Evolutionary conservation across 768 basidiomycete genomes (phyloP), one percentile per base, ranked within the genome.

Genomic region (Hericium alpestre): DNA sequence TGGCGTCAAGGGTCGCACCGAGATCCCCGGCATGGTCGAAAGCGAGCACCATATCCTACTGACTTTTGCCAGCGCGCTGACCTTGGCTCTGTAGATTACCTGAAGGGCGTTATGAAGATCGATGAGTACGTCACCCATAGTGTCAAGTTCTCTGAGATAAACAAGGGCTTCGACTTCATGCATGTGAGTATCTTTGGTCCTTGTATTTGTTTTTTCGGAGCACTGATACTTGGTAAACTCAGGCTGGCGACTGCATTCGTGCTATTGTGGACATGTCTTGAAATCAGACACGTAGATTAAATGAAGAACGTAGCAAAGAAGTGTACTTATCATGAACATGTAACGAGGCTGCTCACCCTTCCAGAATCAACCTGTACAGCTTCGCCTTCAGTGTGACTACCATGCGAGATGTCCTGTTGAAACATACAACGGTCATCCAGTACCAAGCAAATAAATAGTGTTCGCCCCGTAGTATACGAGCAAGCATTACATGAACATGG

Each of bases 61-160:
- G 27, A 8, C 32, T 46, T 23, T 47, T 18, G 5, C 12, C 22
- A 27, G 18, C 22, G 53, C 46, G 51, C 61, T 43, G 54, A 62
- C 2, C 51, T 16, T 62, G 58, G 48, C 40, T 13, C 23, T 53
- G 63, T 65, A 87, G 92, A 93, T 62, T 95, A 94, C 71, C 79
- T 93, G 58, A 69, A 75, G 16, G 90, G 89, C 56, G 84, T 79
- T 63, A 75, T 95, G 65, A 91, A 87, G 73, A 84, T 99, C 54
- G 94, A 99, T 67, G 92, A 98, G 70, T 99, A 95, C 70, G 86
- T 98, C 58, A 95, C 95, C 50, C 95, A 98, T 73, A 75, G 81
- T 63, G 80, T 85, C 64, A 79, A 73, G 43, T 74, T 94, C 38
- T 76, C 72, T 23, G 84, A 90, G 6, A 88, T 93, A 67, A 90